These are phyloP conservation scores for Suhomyces yuchorum DNA, from an alignment of 1,139 yeast genomes.

Conservation along the genomic window DNA sequence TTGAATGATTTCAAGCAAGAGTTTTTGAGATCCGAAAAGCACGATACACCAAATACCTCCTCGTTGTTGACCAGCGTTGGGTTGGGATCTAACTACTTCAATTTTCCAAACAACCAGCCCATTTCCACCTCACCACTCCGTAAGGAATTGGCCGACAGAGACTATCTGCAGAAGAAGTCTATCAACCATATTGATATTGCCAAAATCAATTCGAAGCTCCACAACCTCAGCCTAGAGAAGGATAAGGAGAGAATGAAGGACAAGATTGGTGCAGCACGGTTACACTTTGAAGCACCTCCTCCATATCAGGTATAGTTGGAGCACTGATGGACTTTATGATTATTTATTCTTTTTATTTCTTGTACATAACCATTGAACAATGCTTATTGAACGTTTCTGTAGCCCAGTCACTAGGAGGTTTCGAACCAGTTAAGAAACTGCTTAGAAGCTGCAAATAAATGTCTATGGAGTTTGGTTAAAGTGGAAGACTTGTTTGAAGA, in stretches of 20 bases:
- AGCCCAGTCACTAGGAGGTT: too few species aligned
- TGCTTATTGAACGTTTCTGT: neutral
- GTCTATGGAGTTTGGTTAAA: too few species aligned
- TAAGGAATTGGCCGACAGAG: slow-evolving; percentile 16
- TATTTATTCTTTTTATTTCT: slow-evolving; percentile 10
- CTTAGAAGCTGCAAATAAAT: too few species aligned
- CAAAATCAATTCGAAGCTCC: slow-evolving; percentile 26
- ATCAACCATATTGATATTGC: slow-evolving; percentile 39
- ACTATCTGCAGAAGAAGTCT: slow-evolving; percentile 26
- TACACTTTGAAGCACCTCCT: slow-evolving; percentile 19
- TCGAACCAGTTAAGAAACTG: too few species aligned
- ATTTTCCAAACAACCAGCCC: slow-evolving; percentile 28
- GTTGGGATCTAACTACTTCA: slow-evolving; percentile 39
- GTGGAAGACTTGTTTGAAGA: too few species aligned
- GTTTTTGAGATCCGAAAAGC: slow-evolving; percentile 7
- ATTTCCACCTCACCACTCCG: slow-evolving; percentile 29
- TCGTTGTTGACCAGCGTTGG: slow-evolving; percentile 32
- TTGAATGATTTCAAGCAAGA: slow-evolving; percentile 6
- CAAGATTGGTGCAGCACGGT: neutral
- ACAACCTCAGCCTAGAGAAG: slow-evolving; percentile 17
- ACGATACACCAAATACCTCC: slow-evolving; percentile 12
- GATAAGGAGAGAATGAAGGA: slow-evolving; percentile 4
- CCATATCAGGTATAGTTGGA: slow-evolving; percentile 11
- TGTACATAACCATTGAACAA: slow-evolving; percentile 5
- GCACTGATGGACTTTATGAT: slow-evolving; percentile 4